Percentiles rank a stretch among this genome's conserved stretches.
These are phyloP conservation scores for Biscogniauxia sp. DNA, from an alignment of 2,329 filamentous ascomycete species.

Conservation along the genomic window DNA sequence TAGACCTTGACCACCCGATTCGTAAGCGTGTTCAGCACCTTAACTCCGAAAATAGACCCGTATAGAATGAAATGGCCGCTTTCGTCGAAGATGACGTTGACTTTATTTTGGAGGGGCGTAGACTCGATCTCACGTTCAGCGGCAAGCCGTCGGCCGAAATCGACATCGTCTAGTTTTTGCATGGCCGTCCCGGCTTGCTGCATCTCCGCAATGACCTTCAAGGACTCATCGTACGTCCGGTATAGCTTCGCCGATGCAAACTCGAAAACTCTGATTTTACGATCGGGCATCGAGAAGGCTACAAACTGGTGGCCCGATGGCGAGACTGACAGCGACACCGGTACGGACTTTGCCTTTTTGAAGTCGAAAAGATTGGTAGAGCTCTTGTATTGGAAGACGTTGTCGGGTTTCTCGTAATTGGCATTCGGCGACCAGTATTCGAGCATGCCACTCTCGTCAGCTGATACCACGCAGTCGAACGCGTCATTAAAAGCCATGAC, in stretches of 20 bases:
- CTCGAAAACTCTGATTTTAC: conserved; percentile 90
- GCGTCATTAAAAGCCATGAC: conserved; percentile 86
- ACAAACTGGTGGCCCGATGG: conserved; percentile 84
- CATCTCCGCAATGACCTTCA: conserved; percentile 87
- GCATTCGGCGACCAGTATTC: conserved; percentile 90
- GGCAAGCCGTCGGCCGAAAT: conserved; percentile 85
- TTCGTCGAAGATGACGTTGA: conserved; percentile 93
- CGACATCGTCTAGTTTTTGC: conserved; percentile 80
- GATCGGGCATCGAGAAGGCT: conserved; percentile 87
- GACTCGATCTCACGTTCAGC: conserved; percentile 84
- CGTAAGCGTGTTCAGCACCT: conserved; percentile 93
- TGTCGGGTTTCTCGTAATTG: conserved; percentile 85
- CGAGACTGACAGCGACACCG: conserved; percentile 79
- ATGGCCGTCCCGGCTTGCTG: conserved; percentile 86
- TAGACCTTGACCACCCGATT: conserved; percentile 90
- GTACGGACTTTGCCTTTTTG: conserved; percentile 88
- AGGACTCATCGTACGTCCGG: conserved; percentile 91
- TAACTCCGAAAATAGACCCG: conserved; percentile 86
- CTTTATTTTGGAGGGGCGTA: conserved; percentile 62
- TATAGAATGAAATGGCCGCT: conserved; percentile 94
- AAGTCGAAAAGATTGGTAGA: conserved; percentile 95
- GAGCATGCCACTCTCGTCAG: conserved; percentile 87
- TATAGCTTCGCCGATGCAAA: conserved; percentile 86
- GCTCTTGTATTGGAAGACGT: conserved; percentile 90
- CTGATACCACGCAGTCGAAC: conserved; percentile 88